Percentiles rank a stretch among this genome's conserved stretches.
These are phyloP conservation scores for Byssoonygena ceratinophila DNA, from an alignment of 2,329 filamentous ascomycete genomes.

Conservation along the genomic window DNA sequence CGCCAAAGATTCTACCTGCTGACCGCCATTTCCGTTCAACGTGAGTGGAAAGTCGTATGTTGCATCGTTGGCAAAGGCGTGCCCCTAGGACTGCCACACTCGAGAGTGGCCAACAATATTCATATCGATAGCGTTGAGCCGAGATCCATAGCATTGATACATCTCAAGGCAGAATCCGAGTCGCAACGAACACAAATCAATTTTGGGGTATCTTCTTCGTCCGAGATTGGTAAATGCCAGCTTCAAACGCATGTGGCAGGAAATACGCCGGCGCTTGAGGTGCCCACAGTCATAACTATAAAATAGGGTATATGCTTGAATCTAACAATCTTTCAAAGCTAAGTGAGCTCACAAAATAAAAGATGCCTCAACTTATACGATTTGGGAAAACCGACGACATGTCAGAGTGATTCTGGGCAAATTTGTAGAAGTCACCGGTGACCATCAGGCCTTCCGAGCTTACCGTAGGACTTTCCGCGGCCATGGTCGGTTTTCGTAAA, in stretches of 20 bases:
- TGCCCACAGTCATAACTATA: not conserved
- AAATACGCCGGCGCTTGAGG: constrained; percentile 22
- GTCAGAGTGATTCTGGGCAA: constrained; percentile 50
- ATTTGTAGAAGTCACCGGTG: constrained; percentile 49
- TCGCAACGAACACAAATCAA: constrained; percentile 38
- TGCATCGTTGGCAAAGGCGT: constrained; percentile 39
- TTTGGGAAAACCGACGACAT: constrained; percentile 42
- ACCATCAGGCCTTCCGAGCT: constrained; percentile 47
- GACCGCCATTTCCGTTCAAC: not conserved
- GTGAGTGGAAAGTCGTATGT: constrained; percentile 14
- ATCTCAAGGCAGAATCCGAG: constrained; percentile 32
- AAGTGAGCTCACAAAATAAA: constrained; percentile 9
- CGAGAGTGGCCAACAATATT: constrained; percentile 34
- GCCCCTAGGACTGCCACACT: constrained; percentile 43
- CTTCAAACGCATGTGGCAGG: too few species aligned
- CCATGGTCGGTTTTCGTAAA: too few species aligned
- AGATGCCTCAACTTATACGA: constrained; percentile 35
- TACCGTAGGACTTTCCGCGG: constrained; percentile 14
- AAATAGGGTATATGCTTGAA: constrained; percentile 14
- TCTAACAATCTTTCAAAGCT: constrained; percentile 14
- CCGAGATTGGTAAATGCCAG: constrained; percentile 31
- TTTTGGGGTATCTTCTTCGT: constrained; percentile 46
- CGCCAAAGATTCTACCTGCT: not conserved
- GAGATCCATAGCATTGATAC: constrained; percentile 30
- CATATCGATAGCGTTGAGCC: constrained; percentile 34